Percentiles rank a stretch among this genome's conserved stretches.
phyloP scores from a whole-genome alignment of 1,284 basidiomycete species.

The Thecaphora thlaspeos region DNA sequence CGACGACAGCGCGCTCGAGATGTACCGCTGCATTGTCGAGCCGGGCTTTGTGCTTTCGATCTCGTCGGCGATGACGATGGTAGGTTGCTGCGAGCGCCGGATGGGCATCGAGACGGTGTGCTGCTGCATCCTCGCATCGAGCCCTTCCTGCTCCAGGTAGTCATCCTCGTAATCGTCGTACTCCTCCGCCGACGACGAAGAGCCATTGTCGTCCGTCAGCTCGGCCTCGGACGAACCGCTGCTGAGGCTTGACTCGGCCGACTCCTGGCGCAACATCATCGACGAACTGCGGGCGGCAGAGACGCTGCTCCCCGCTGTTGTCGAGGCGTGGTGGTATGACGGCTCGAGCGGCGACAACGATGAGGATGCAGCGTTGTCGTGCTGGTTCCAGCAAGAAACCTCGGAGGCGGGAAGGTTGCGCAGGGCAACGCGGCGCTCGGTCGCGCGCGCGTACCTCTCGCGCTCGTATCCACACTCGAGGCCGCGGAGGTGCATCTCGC shows the following conservation, averaged over 20 bases:
- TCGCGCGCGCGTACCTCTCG: constrained; percentile 52
- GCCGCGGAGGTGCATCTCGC: constrained; percentile 55
- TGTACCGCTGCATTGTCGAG: constrained; percentile 45
- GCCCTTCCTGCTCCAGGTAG: constrained; percentile 39
- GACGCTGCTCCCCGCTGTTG: constrained; percentile 23
- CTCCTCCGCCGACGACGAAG: constrained; percentile 50
- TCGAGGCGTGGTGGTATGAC: constrained; percentile 13
- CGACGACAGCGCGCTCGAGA: constrained; percentile 41
- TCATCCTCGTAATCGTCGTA: constrained; percentile 52
- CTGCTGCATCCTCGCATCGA: constrained; percentile 36
- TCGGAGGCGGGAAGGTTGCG: constrained; percentile 50
- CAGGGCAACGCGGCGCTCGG: constrained; percentile 50
- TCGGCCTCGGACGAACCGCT: constrained; percentile 50
- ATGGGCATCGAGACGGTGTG: constrained; percentile 26
- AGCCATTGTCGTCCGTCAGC: constrained; percentile 55
- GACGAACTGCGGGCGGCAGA: constrained; percentile 24
- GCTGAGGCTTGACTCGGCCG: constrained; percentile 34
- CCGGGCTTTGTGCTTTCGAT: constrained; percentile 27
- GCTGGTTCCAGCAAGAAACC: constrained; percentile 54
- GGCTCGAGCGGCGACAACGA: not conserved
- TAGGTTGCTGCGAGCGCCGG: constrained; percentile 3
- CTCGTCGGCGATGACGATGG: constrained; percentile 24
- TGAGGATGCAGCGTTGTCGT: constrained; percentile 10
- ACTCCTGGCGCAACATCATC: constrained; percentile 44
- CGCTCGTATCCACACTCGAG: constrained; percentile 54